Percentiles rank a stretch among this genome's conserved stretches.
phyloP scores from a whole-genome alignment of 2,329 filamentous ascomycete genomes.

The Neurospora sp. region DNA sequence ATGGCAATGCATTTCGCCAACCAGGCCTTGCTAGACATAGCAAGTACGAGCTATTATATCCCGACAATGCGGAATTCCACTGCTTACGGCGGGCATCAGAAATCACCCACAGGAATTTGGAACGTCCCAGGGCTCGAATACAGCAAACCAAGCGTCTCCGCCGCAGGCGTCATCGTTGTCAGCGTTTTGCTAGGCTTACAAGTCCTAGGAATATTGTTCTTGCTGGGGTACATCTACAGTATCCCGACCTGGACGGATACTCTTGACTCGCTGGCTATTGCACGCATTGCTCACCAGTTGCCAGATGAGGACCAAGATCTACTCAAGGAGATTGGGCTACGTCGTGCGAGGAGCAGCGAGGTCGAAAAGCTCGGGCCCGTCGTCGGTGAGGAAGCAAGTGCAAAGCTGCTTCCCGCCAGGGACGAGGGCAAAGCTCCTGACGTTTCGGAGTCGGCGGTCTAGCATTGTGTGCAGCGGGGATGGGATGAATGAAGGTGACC shows the following conservation, averaged over 20 bases:
- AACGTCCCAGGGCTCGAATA: not conserved
- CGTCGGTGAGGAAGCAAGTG: not conserved
- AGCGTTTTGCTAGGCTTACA: slow-evolving; percentile 2
- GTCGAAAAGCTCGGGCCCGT: not conserved
- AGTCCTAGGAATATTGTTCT: slow-evolving; percentile 1
- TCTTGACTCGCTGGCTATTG: slow-evolving; percentile 8
- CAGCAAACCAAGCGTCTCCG: not conserved
- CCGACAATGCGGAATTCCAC: not conserved
- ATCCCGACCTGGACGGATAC: slow-evolving; percentile 6
- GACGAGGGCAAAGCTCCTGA: not conserved
- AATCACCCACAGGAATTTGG: not conserved
- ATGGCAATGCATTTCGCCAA: slow-evolving; percentile 5
- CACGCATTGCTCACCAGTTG: slow-evolving; percentile 12
- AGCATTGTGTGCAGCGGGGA: not conserved
- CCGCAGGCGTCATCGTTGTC: not conserved
- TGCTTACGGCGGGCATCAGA: not conserved
- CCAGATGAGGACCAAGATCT: not conserved
- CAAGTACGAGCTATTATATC: not conserved
- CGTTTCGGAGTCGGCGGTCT: not conserved
- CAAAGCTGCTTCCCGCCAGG: not conserved
- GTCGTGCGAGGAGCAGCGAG: not conserved
- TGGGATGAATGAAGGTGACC: not conserved
- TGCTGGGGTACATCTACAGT: slow-evolving; percentile 7
- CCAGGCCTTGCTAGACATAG: slow-evolving; percentile 2
- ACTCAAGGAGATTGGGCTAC: not conserved